Base-by-base conservation (phyloP, 2,329 filamentous ascomycete species). In the Xylaria sp. region DNA sequence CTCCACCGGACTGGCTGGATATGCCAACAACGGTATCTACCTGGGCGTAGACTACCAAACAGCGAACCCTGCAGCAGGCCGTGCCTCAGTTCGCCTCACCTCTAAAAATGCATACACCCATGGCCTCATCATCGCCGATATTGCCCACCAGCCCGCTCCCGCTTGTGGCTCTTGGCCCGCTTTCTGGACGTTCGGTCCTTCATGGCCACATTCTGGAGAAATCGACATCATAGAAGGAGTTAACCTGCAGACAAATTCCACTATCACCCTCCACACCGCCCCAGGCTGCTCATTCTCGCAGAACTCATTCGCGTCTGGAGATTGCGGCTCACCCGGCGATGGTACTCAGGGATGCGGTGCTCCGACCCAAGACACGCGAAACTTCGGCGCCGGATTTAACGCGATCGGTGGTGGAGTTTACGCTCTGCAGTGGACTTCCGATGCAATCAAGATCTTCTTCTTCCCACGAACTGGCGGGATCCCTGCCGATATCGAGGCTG, bases 221-320 rank as follows among this genome's bases (percentile, higher is more conserved):
- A 92, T 95, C 74, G 92, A 95, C 78, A 91, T 94, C 74, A 88
- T 94, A 73, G 92, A 94, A 81, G 92, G 91, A 45, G 90, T 93
- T 73, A 92, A 93, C 81, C 81, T 83, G 24, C 85, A 89, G 69
- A 77, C 81, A 2, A 80, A 83, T 67, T 88, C 92, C 78, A 79
- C 84, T 54, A 84, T 93, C 80, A 90, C 91, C 39, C 84, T 96
- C 17, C 90, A 93, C 82, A 93, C 92, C 1, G 79, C 80, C 9
- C 71, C 82, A 3, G 87, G 86, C 55, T 94, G 92, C 82, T 79
- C 78, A 30, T 80, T 87, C 36, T 84, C 83, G 19, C 75, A 79
- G 11, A 58, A 67, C 82, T 80, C 78, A 27, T 80, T 86, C 21
- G 83, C 83, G 27, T 76, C 79, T 7, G 75, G 78, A 12, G 80